phyloP scores from a whole-genome alignment of 495 filamentous ascomycete genomes.

The Penicillium herquei region DNA sequence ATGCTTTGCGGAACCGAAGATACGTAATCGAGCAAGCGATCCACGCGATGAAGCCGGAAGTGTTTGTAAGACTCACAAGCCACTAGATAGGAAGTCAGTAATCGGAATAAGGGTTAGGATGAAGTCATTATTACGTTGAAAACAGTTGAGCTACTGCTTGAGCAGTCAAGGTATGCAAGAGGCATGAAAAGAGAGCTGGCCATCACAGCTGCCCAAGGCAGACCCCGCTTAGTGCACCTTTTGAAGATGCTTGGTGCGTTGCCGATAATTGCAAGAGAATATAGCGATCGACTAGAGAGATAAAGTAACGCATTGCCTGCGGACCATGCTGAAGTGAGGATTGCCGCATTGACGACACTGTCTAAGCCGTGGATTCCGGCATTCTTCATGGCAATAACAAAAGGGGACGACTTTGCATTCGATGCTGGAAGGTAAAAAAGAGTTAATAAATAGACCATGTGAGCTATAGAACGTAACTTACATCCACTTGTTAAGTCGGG shows the following conservation, averaged over 20 bases:
- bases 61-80: slow-evolving; percentile 55
- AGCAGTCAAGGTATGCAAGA: slow-evolving; percentile 25
- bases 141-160: slow-evolving; percentile 6
- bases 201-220: slow-evolving; percentile 36
- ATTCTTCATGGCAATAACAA: slow-evolving; percentile 52
- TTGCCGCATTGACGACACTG: slow-evolving; percentile 69
- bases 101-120: not conserved
- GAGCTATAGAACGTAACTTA: too few relatives aligned
- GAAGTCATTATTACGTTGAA: slow-evolving; percentile 8
- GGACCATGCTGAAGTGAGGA: slow-evolving; percentile 62
- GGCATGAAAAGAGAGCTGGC: slow-evolving; percentile 14
- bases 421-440: slow-evolving; percentile 5
- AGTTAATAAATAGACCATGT: too few relatives aligned
- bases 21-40: slow-evolving; percentile 51
- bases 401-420: slow-evolving; percentile 45
- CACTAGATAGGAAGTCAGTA: slow-evolving; percentile 21
- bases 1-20: slow-evolving; percentile 53
- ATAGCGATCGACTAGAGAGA: slow-evolving; percentile 61
- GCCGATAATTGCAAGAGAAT: slow-evolving; percentile 41
- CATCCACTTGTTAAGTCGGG: slow-evolving; percentile 42
- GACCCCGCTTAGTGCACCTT: slow-evolving; percentile 32
- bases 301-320: slow-evolving; percentile 73
- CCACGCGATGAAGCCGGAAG: slow-evolving; percentile 54
- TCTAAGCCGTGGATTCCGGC: slow-evolving; percentile 61
- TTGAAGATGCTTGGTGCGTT: slow-evolving; percentile 37